phyloP scores from a whole-genome alignment of 805 yeast species.

The Candida cerambycidarum region DNA sequence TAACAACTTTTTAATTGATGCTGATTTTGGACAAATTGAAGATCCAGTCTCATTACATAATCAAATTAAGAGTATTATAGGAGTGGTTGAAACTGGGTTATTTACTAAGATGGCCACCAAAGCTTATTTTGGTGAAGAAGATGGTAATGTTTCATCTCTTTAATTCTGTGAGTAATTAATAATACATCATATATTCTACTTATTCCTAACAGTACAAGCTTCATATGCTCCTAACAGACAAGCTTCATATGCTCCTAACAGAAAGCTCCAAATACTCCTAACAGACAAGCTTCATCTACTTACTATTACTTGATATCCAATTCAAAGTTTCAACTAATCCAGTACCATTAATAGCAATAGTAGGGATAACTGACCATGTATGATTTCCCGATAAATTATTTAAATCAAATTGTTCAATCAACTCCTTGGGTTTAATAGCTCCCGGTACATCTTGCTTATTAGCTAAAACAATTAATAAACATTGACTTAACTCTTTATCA shows the following conservation, averaged over 20 bases:
- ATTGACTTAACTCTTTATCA: slow-evolving; percentile 81
- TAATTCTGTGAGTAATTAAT: background rate
- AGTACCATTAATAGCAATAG: slow-evolving; percentile 86
- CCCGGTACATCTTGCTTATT: slow-evolving; percentile 80
- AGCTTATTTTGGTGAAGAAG: slow-evolving; percentile 86
- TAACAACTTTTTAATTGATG: slow-evolving; percentile 89
- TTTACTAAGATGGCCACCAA: slow-evolving; percentile 72
- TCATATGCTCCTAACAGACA: too few relatives aligned
- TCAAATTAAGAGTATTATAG: slow-evolving; percentile 72
- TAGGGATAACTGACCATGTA: slow-evolving; percentile 89
- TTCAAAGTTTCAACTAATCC: slow-evolving; percentile 86
- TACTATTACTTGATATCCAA: slow-evolving; percentile 73
- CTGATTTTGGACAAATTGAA: slow-evolving; percentile 79
- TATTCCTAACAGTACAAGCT: background rate
- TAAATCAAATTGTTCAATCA: slow-evolving; percentile 71
- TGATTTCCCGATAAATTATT: slow-evolving; percentile 58
- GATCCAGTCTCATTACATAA: slow-evolving; percentile 54
- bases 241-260: too few relatives aligned
- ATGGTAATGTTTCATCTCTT: slow-evolving; percentile 50
- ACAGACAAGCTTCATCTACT: slow-evolving; percentile 16
- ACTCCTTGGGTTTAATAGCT: slow-evolving; percentile 74
- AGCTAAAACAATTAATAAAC: slow-evolving; percentile 80
- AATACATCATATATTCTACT: background rate
- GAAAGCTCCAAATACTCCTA: too few relatives aligned
- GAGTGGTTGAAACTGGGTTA: slow-evolving; percentile 95